Conservation (phyloP, 2,329 filamentous ascomycete genomes). For the Colletotrichum tofieldiae region DNA sequence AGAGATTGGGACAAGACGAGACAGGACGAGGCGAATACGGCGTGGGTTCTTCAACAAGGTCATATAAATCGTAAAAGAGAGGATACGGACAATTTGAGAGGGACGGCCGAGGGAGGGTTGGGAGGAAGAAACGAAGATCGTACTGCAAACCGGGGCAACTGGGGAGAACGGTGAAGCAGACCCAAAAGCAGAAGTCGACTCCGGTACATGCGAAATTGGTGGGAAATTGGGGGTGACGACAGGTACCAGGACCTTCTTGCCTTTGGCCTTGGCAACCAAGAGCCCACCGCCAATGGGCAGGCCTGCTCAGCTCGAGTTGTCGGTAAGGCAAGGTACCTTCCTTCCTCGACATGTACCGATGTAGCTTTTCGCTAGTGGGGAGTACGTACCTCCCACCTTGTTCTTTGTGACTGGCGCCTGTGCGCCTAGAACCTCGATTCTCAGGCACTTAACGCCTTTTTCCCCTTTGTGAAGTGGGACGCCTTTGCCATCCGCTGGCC, state of each 20-base stretch:
- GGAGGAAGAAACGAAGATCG: slow-evolving; percentile 21
- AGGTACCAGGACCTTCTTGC: slow-evolving; percentile 34
- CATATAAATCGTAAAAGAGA: slow-evolving; percentile 6
- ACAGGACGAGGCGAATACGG: slow-evolving; percentile 39
- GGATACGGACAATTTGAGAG: slow-evolving; percentile 2
- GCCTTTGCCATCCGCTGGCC: slow-evolving; percentile 30
- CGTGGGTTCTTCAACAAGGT: slow-evolving; percentile 32
- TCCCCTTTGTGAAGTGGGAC: slow-evolving; percentile 29
- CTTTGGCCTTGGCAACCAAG: slow-evolving; percentile 22
- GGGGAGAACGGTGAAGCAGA: slow-evolving; percentile 29
- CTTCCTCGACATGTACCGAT: slow-evolving; percentile 10
- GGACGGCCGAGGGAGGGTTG: background rate
- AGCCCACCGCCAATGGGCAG: slow-evolving; percentile 25
- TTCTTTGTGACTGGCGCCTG: background rate
- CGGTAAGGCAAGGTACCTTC: slow-evolving; percentile 30
- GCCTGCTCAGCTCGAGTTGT: slow-evolving; percentile 19
- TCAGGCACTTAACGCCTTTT: slow-evolving; percentile 26
- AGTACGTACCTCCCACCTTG: background rate
- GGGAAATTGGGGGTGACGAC: slow-evolving; percentile 41
- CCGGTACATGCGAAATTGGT: slow-evolving; percentile 45
- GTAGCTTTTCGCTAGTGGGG: background rate
- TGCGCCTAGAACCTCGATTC: background rate
- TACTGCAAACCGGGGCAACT: slow-evolving; percentile 22
- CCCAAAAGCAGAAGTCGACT: slow-evolving; percentile 42
- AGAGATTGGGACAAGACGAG: slow-evolving; percentile 21